A percentile compares a stretch with the other conserved stretches of the same genome.
Evolutionary conservation across 2,329 filamentous ascomycete genomes (phyloP).

Genomic region (Arthroderma uncinatum): DNA sequence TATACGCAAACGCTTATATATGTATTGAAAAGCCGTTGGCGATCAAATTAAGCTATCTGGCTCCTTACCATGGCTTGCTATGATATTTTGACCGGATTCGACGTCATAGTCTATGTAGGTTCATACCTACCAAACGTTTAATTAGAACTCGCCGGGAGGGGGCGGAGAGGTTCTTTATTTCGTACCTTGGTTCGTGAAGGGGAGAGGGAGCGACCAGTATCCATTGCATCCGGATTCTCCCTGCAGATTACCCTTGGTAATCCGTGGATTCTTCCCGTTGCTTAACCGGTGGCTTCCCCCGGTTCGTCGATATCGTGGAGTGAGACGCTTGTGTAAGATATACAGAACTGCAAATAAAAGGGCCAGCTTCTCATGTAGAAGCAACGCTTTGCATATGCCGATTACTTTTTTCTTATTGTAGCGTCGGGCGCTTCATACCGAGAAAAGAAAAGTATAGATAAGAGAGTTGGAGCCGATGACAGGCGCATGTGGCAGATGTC

Average conservation of each 20-base stretch:
- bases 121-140: neutral
- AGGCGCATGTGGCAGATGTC: neutral
- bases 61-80: neutral
- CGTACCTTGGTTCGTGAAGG: conserved; percentile 1
- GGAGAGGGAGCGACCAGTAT: neutral
- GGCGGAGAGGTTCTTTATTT: neutral
- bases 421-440: neutral
- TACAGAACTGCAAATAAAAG: neutral
- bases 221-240: neutral
- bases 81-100: neutral
- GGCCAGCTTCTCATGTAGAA: neutral
- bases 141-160: neutral
- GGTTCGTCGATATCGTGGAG: conserved; percentile 1
- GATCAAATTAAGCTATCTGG: conserved; percentile 3
- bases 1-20: neutral
- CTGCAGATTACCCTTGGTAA: neutral
- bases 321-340: neutral
- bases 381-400: neutral
- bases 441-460: neutral
- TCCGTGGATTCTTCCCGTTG: conserved; percentile 5
- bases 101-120: neutral
- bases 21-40: neutral
- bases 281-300: neutral
- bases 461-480: no score
- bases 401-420: neutral